Evolutionary conservation across 495 filamentous ascomycete species (phyloP), one percentile per base, ranked within the genome.

Genomic region (Diplogelasinospora grovesii): DNA sequence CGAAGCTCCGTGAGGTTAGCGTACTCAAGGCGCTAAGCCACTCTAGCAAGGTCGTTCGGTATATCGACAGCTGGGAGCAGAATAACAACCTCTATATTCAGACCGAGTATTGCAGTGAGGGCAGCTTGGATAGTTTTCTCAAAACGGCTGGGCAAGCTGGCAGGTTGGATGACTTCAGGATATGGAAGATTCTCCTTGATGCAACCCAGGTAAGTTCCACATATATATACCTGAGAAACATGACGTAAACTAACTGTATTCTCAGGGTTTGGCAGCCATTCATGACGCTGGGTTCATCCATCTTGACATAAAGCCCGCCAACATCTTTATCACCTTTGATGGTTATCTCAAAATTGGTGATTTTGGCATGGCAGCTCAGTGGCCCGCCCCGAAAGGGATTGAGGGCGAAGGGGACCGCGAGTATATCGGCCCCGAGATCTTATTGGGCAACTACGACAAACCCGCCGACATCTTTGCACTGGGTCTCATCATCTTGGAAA

Each of bases 111-210:
- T 97, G 90, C 55, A 86, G 93, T 53, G 85, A 93, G 54, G 92
- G 92, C 7, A 93, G 85, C 45, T 64, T 98, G 33, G 84, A 92
- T 56, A 63, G 77, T 1, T 96, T 96, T 57, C 74, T 97, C 8
- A 67, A 74, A 8, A 72, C 82, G 37, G 79, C 85, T 44, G 92
- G 92, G 5, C 66, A 79, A 36, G 86, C 83, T 56, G 88, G 85
- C 33, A 78, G 90, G 49, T 62, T 98, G 40, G 92, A 98, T 66
- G 92, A 97, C 57, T 98, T 97, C 59, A 74, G 92, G 19, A 93
- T 97, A 52, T 98, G 92, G 92, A 98, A 98, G 63, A 88, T 97
- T 28, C 65, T 95, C 46, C 71, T 93, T 7, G 92, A 98, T 54
- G 49, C 92, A 25, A 71, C 80, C 48, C 66, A 81, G 69, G 86